A percentile compares a stretch with the other conserved stretches of the same genome.
phyloP scores from a whole-genome alignment of 2,329 filamentous ascomycete genomes.

The Hawksworthiomyces lignivorus region DNA sequence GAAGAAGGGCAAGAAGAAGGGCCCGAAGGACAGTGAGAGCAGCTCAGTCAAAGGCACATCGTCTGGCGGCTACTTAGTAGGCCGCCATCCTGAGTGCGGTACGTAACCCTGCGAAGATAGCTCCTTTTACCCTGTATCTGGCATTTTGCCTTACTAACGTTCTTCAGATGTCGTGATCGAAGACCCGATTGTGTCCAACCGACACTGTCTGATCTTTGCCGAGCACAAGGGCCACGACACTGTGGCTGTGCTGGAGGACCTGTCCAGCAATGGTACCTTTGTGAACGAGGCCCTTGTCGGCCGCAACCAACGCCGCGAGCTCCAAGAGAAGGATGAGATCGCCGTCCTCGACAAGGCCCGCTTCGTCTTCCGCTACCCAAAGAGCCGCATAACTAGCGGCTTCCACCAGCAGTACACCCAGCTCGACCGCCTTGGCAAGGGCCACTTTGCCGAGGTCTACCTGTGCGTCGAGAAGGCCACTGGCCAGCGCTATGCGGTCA shows the following conservation, averaged over 20 bases:
- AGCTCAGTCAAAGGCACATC: constrained; percentile 43
- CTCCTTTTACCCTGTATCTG: neutral
- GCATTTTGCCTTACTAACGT: neutral
- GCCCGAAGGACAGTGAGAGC: constrained; percentile 51
- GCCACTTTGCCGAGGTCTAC: constrained; percentile 91
- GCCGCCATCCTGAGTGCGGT: constrained; percentile 91
- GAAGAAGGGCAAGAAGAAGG: constrained; percentile 38
- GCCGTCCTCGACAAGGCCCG: constrained; percentile 76
- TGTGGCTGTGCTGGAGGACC: constrained; percentile 76
- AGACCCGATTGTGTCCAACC: constrained; percentile 77
- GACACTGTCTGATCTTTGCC: constrained; percentile 51
- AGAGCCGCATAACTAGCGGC: constrained; percentile 60
- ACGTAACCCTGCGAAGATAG: no score
- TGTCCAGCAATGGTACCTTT: constrained; percentile 94
- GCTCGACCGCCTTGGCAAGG: constrained; percentile 80
- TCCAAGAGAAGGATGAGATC: constrained; percentile 86
- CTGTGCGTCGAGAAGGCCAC: constrained; percentile 79
- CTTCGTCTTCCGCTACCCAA: constrained; percentile 88
- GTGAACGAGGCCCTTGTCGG: constrained; percentile 89
- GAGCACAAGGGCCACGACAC: constrained; percentile 32
- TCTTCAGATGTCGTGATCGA: constrained; percentile 62
- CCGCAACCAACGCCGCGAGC: constrained; percentile 81
- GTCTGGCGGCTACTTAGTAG: constrained; percentile 82
- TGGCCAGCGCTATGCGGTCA: constrained; percentile 81
- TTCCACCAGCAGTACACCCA: constrained; percentile 85